Conservation (phyloP, 805 yeast genomes). For the Cyberlindnera misumaiensis region DNA sequence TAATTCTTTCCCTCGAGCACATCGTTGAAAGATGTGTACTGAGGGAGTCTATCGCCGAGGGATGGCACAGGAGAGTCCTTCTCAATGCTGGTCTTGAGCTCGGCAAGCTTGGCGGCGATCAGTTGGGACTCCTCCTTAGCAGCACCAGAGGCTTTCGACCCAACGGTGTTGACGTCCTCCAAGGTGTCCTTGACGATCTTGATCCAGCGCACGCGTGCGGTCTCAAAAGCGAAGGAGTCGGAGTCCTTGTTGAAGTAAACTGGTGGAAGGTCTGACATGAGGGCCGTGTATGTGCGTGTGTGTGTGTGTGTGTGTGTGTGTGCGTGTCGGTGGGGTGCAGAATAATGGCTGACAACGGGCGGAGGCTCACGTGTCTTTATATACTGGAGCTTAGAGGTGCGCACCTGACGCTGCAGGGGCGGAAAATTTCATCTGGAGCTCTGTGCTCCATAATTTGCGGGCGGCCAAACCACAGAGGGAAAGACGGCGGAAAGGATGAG, state of each 20-base stretch:
- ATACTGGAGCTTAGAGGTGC: no score
- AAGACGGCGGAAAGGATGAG: slow-evolving; percentile 3
- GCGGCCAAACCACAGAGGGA: neutral
- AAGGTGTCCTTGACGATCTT: slow-evolving; percentile 64
- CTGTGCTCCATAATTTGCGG: neutral
- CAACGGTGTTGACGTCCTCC: slow-evolving; percentile 45
- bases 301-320: no score
- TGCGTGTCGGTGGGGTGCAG: no score
- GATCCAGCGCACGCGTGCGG: slow-evolving; percentile 84
- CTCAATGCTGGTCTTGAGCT: slow-evolving; percentile 38
- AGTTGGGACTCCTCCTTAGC: slow-evolving; percentile 37
- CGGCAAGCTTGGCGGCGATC: slow-evolving; percentile 36
- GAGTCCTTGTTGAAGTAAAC: slow-evolving; percentile 59
- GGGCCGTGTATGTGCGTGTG: no score
- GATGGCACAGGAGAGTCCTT: slow-evolving; percentile 36
- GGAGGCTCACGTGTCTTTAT: no score
- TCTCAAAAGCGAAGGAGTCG: slow-evolving; percentile 74
- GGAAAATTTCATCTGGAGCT: neutral
- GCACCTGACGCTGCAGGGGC: no score
- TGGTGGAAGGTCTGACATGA: no score
- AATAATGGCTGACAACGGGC: no score
- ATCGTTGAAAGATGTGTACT: slow-evolving; percentile 54
- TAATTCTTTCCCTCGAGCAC: slow-evolving; percentile 30
- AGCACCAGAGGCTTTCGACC: slow-evolving; percentile 24
- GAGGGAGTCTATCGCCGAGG: slow-evolving; percentile 33